These are phyloP conservation scores for Malus orientalis DNA, from an alignment of 306 rosid genomes.

Conservation along the genomic window DNA sequence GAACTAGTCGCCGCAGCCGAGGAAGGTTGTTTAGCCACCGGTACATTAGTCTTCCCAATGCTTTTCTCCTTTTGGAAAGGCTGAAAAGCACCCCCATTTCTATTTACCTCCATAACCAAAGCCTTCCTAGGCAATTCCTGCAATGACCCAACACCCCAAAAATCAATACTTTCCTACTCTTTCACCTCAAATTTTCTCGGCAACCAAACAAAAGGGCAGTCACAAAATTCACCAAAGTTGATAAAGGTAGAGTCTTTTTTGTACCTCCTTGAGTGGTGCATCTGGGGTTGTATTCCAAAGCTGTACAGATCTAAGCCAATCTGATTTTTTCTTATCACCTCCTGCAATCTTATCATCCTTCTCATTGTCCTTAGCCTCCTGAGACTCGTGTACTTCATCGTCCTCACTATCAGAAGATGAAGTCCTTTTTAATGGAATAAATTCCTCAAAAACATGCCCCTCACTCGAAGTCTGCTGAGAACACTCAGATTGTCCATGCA, in stretches of 20 bases:
- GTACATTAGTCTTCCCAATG: constrained; percentile 29
- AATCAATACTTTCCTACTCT: constrained; percentile 4
- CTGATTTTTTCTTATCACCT: constrained; percentile 46
- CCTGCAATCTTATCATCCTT: constrained; percentile 4
- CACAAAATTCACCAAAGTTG: background rate
- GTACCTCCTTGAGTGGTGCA: constrained; percentile 51
- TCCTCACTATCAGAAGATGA: constrained; percentile 32
- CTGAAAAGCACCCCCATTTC: constrained; percentile 68
- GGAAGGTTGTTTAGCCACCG: constrained; percentile 18
- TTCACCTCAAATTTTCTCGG: background rate
- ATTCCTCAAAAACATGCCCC: constrained; percentile 66
- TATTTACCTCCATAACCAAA: constrained; percentile 61
- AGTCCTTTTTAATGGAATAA: constrained; percentile 61
- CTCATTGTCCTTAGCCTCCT: constrained; percentile 7
- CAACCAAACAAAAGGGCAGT: background rate
- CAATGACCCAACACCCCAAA: background rate
- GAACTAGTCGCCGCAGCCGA: constrained; percentile 53
- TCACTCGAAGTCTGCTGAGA: constrained; percentile 67
- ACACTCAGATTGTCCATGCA: constrained; percentile 72
- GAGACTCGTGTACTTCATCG: constrained; percentile 38
- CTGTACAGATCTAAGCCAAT: constrained; percentile 93
- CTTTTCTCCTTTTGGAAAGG: constrained; percentile 68
- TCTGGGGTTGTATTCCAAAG: constrained; percentile 63
- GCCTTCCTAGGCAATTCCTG: constrained; percentile 61
- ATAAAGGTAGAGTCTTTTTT: background rate